phyloP scores from a whole-genome alignment of 2,329 filamentous ascomycete species.

The Neonectria neomacrospora region DNA sequence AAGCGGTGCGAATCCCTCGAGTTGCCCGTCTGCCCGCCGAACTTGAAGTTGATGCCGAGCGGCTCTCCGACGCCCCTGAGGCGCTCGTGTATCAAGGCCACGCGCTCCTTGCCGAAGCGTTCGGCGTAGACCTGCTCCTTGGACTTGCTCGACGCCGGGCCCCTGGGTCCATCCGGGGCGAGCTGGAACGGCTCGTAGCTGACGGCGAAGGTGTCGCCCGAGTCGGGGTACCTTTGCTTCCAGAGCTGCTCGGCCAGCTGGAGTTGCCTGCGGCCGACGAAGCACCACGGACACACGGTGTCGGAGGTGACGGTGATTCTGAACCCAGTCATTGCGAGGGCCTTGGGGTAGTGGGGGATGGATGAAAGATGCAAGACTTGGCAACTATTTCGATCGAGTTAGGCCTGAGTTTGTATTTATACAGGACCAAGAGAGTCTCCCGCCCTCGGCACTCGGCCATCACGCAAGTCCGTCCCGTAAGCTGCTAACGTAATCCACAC shows the following conservation, averaged over 20 bases:
- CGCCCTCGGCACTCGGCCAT: slow-evolving; percentile 8
- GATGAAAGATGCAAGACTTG: background rate
- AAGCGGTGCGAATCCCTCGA: slow-evolving; percentile 82
- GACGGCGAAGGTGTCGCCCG: slow-evolving; percentile 68
- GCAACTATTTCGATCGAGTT: background rate
- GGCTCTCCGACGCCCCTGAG: slow-evolving; percentile 47
- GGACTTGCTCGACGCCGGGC: slow-evolving; percentile 47
- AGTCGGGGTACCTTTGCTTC: slow-evolving; percentile 52
- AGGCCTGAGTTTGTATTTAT: background rate
- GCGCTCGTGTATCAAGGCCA: slow-evolving; percentile 49
- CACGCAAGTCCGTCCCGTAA: background rate
- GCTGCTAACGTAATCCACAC: slow-evolving; percentile 20
- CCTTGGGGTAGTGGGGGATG: background rate
- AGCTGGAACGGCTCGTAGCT: slow-evolving; percentile 61
- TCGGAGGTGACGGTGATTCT: slow-evolving; percentile 61
- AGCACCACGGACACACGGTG: slow-evolving; percentile 64
- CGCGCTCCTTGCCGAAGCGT: slow-evolving; percentile 73
- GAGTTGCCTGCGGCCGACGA: slow-evolving; percentile 60
- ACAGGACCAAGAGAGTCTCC: background rate
- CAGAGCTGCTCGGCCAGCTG: slow-evolving; percentile 58
- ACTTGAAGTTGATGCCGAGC: slow-evolving; percentile 60
- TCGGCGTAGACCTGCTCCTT: slow-evolving; percentile 53
- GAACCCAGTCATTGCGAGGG: slow-evolving; percentile 67
- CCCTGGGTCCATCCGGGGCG: slow-evolving; percentile 48
- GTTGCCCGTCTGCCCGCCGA: slow-evolving; percentile 76